Evolutionary conservation across 2,329 filamentous ascomycete genomes (phyloP).

Genomic region (Stachybotrys chlorohalonatus): DNA sequence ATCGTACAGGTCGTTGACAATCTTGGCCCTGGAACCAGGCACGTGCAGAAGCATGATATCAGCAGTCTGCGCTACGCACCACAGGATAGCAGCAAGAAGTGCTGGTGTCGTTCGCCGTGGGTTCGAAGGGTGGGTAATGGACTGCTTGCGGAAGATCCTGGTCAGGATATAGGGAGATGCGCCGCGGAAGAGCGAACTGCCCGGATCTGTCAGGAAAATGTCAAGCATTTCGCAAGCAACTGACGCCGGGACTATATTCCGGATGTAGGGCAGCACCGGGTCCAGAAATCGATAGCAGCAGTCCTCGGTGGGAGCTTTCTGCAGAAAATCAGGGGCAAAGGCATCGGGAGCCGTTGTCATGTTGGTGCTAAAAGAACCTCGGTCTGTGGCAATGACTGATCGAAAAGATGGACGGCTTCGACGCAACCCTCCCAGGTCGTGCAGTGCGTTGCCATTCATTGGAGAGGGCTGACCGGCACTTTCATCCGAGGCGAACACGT

Average conservation of each 20-base stretch:
- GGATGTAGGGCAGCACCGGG: conserved; percentile 27
- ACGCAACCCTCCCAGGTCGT: neutral
- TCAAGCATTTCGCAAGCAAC: conserved; percentile 38
- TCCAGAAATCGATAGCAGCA: conserved; percentile 31
- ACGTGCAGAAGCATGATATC: conserved; percentile 32
- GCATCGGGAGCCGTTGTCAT: conserved; percentile 7
- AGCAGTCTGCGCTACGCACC: conserved; percentile 37
- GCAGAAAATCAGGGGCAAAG: conserved; percentile 11
- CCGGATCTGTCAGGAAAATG: conserved; percentile 35
- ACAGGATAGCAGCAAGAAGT: conserved; percentile 36
- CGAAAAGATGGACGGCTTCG: conserved; percentile 7
- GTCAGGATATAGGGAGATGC: conserved; percentile 39
- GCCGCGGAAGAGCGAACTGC: conserved; percentile 31
- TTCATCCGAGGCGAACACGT: conserved; percentile 15
- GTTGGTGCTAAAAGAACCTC: conserved; percentile 9
- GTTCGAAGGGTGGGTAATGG: conserved; percentile 27
- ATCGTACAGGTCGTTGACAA: conserved; percentile 27
- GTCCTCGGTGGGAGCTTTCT: conserved; percentile 17
- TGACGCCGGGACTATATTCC: conserved; percentile 26
- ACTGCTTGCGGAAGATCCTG: conserved; percentile 33
- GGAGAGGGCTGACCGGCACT: conserved; percentile 19
- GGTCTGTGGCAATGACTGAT: conserved; percentile 7
- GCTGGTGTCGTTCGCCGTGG: conserved; percentile 33
- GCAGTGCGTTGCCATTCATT: conserved; percentile 4
- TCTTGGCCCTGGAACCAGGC: conserved; percentile 28